These are phyloP conservation scores for Rhododendron molle DNA, from an alignment of 148 eudicot genomes.

Conservation along the genomic window DNA sequence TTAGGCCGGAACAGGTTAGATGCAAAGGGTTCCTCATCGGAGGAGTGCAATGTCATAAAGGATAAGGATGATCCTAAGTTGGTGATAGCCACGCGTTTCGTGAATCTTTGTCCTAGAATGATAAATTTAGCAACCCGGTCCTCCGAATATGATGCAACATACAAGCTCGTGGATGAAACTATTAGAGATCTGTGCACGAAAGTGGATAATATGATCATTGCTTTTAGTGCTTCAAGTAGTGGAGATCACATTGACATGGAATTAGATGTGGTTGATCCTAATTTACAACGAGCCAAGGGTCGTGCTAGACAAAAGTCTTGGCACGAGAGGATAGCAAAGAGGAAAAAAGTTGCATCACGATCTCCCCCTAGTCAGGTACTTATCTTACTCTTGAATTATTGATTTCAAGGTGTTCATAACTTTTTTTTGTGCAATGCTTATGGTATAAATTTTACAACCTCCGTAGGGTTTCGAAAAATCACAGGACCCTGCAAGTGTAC, in stretches of 20 bases:
- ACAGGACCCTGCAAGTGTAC: background rate
- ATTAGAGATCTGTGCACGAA: background rate
- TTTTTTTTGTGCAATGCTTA: background rate
- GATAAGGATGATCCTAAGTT: slow-evolving; percentile 1
- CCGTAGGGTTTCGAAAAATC: background rate
- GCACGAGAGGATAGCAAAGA: background rate
- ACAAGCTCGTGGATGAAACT: background rate
- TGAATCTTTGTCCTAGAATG: background rate
- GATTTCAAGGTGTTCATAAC: background rate
- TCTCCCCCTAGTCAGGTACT: background rate
- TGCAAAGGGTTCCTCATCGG: background rate
- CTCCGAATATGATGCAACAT: background rate
- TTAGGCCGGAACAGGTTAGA: background rate
- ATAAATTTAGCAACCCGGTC: background rate
- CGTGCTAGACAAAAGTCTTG: background rate
- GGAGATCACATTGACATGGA: background rate
- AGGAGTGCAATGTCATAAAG: background rate
- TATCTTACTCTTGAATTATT: background rate
- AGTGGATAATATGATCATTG: background rate
- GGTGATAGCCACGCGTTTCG: background rate
- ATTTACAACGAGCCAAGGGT: background rate
- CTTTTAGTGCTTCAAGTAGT: background rate
- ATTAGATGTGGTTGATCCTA: background rate
- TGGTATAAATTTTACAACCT: background rate
- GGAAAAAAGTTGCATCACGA: background rate